Base-by-base conservation (phyloP, 805 yeast species). In the Cyberlindnera xishuangbannaensis region DNA sequence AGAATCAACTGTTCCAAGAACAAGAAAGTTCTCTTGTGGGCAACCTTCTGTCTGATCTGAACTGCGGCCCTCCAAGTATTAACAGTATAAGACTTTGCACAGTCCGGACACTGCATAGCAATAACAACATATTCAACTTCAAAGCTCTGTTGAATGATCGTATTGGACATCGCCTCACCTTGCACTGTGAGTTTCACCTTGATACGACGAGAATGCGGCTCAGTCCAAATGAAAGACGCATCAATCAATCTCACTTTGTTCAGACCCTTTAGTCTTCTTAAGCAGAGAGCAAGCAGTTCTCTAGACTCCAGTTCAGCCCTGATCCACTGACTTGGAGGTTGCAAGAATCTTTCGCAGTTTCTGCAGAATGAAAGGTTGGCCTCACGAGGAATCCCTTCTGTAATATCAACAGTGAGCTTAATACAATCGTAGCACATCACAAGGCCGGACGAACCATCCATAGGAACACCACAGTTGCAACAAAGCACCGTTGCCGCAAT, bases 341-440 rank as follows among this genome's bases (percentile, higher is more conserved):
- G 95, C 47, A 90, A 65, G 59, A 85, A 92, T 34, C 97, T 67
- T 57, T 92, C 98, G 73, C 98, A 92, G 67, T 88, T 88, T 69
- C 97, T 74, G 65, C 98, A 92, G 56, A 88, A 92, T 18, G 94
- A 84, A 30, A 92, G 67, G 47, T 86, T 83, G 7, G 95, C 90
- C 58, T 92, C 97, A 59, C 97, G 75, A 33, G 97, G 97, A 35
- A 83, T 80, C 28, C 95, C 96, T 47, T 81, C 86, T 2, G 98
- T 87, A 49, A 92, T 86, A 58, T 90, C 97, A 39, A 86, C 92
- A 2, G 86, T 86, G 53, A 90, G 66, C 60, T 86, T 85, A 56
- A 92, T 84, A 76, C 99, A 92, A 62, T 92, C 97, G 68, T 84
- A 80, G 66, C 98, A 92, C 95, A 90, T 86, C 18, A 87, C 95